A percentile compares a stretch with the other conserved stretches of the same genome.
Conservation (phyloP, 345 rosid genomes). For the Combretum micranthum region DNA sequence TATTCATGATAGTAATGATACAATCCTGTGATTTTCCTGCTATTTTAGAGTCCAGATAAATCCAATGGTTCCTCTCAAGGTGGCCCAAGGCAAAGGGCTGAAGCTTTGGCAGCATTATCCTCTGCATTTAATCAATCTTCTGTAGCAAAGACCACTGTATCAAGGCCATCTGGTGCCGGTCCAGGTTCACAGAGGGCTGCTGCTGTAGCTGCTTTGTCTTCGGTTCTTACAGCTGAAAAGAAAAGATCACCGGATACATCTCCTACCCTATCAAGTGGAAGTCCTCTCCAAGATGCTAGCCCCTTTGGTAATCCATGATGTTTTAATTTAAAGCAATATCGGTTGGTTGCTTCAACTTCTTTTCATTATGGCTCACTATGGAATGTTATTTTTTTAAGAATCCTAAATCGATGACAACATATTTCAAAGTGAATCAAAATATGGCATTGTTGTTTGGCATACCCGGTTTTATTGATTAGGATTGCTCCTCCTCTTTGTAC, state of each 20-base stretch:
- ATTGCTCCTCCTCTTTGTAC: too few relatives aligned
- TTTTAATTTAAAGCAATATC: too few relatives aligned
- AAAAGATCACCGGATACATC: conserved; percentile 57
- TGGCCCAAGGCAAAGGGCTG: conserved; percentile 73
- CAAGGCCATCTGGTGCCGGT: conserved; percentile 31
- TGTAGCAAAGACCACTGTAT: conserved; percentile 33
- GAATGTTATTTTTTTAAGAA: too few relatives aligned
- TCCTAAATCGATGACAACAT: too few relatives aligned
- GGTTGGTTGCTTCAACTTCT: too few relatives aligned
- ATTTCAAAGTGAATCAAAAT: too few relatives aligned
- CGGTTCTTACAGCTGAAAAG: conserved; percentile 81
- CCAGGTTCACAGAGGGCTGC: conserved; percentile 91
- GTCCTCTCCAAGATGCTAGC: conserved; percentile 38
- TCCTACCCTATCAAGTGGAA: conserved; percentile 38
- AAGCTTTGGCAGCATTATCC: conserved; percentile 77
- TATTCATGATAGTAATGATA: not conserved
- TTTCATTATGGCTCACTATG: too few relatives aligned
- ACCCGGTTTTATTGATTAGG: too few relatives aligned
- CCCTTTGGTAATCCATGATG: conserved; percentile 29
- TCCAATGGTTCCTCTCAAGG: conserved; percentile 55
- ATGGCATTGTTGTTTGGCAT: too few relatives aligned
- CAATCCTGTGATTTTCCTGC: not conserved
- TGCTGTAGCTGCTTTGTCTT: conserved; percentile 93
- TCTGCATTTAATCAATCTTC: conserved; percentile 69
- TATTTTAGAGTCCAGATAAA: conserved; percentile 42